phyloP scores from a whole-genome alignment of 2,329 filamentous ascomycete genomes.

The Aspergillus fijiensis region DNA sequence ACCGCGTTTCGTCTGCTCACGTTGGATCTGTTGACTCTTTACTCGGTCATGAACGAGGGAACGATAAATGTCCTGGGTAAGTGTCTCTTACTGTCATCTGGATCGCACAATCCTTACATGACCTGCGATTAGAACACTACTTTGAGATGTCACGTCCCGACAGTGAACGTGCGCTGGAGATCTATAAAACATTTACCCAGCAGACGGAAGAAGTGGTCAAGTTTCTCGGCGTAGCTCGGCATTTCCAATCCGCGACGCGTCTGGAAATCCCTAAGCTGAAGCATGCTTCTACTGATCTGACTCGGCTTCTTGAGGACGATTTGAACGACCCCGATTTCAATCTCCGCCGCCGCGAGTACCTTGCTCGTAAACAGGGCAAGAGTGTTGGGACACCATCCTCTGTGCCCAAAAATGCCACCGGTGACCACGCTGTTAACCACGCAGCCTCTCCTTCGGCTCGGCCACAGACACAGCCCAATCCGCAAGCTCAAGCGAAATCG shows the following conservation, averaged over 20 bases:
- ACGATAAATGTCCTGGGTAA: constrained; percentile 93
- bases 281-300: constrained; percentile 90
- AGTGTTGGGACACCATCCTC: constrained; percentile 44
- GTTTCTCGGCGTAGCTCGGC: constrained; percentile 80
- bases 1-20: constrained; percentile 91
- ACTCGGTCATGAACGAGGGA: constrained; percentile 93
- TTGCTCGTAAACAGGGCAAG: constrained; percentile 80
- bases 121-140: constrained; percentile 69
- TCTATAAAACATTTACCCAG: constrained; percentile 87
- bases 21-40: constrained; percentile 82
- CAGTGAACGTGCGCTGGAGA: constrained; percentile 83
- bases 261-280: constrained; percentile 96
- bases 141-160: constrained; percentile 97
- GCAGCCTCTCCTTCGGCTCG: constrained; percentile 23
- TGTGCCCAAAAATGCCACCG: constrained; percentile 16
- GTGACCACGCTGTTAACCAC: constrained; percentile 29
- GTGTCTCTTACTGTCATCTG: constrained; percentile 25
- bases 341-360: constrained; percentile 83
- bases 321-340: constrained; percentile 94
- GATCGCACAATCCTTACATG: constrained; percentile 12
- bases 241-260: constrained; percentile 87
- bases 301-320: constrained; percentile 89
- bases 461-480: constrained; percentile 30
- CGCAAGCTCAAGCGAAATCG: constrained; percentile 47
- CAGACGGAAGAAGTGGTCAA: constrained; percentile 92